Evolutionary conservation across 179 eudicot genomes (phyloP).

Genomic region (Beta lomatogona): DNA sequence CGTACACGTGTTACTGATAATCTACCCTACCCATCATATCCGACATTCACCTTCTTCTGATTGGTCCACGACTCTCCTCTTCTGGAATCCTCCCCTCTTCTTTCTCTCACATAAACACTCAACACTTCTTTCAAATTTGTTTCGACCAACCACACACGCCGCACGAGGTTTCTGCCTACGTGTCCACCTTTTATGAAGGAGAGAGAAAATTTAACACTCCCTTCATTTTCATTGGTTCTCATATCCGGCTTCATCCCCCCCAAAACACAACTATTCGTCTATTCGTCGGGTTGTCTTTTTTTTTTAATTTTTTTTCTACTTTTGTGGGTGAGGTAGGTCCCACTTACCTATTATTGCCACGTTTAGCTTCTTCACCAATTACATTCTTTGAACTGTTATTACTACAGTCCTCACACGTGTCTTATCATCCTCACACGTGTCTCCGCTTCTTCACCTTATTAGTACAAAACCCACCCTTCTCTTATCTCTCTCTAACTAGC

Average conservation of each 20-base stretch:
- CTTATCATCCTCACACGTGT: constrained; percentile 25
- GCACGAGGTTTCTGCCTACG: constrained; percentile 25
- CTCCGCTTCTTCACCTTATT: constrained; percentile 6
- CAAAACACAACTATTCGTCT: background rate
- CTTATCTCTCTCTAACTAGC: background rate
- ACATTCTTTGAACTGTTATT: constrained; percentile 4
- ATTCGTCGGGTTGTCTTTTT: background rate
- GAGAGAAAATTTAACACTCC: constrained; percentile 3
- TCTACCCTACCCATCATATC: background rate
- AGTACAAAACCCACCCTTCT: background rate
- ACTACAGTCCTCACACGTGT: constrained; percentile 26
- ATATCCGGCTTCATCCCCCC: background rate
- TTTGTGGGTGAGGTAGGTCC: background rate
- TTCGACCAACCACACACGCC: constrained; percentile 18
- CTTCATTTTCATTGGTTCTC: background rate
- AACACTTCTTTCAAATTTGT: too few species aligned
- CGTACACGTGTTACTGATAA: constrained; percentile 9
- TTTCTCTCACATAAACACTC: background rate
- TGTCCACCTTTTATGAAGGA: background rate
- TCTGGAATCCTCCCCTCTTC: constrained; percentile 13
- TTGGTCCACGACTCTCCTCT: constrained; percentile 21
- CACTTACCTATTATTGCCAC: constrained; percentile 2
- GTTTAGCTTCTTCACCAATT: constrained; percentile 11
- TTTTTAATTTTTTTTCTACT: background rate
- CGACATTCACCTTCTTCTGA: background rate